phyloP scores from a whole-genome alignment of 2,329 filamentous ascomycete genomes.

The Epicoccum sorghinum region DNA sequence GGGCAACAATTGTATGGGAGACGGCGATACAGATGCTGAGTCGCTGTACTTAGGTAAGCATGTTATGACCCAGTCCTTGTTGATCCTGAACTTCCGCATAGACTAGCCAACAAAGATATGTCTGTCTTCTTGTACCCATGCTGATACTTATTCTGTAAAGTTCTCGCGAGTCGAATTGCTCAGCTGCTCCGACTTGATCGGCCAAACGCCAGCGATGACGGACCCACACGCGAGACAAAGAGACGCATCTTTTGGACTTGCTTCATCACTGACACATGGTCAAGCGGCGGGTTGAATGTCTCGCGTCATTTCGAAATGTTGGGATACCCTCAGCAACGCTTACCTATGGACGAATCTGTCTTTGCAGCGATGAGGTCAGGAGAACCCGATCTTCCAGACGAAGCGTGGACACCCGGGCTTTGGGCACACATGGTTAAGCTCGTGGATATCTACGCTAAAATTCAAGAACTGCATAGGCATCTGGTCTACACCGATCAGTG shows the following conservation, averaged over 20 bases:
- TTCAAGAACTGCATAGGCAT: neutral
- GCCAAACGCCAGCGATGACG: neutral
- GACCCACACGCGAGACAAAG: neutral
- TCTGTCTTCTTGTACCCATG: neutral
- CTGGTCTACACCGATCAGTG: neutral
- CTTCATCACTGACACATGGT: neutral
- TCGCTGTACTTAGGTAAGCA: neutral
- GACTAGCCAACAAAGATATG: neutral
- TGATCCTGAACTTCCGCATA: neutral
- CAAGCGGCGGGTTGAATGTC: neutral
- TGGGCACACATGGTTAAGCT: neutral
- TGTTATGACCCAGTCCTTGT: neutral
- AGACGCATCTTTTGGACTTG: neutral
- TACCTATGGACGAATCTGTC: neutral
- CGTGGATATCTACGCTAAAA: neutral
- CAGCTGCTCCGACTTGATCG: neutral
- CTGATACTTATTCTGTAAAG: neutral
- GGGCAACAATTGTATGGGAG: neutral
- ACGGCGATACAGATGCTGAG: neutral
- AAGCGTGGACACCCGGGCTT: neutral
- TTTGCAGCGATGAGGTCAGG: neutral
- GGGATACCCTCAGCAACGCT: neutral
- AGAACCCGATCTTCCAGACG: neutral
- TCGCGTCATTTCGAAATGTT: neutral
- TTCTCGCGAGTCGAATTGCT: neutral